Conservation (phyloP, 2,329 filamentous ascomycete species). For the Atkinsonella hypoxylon region DNA sequence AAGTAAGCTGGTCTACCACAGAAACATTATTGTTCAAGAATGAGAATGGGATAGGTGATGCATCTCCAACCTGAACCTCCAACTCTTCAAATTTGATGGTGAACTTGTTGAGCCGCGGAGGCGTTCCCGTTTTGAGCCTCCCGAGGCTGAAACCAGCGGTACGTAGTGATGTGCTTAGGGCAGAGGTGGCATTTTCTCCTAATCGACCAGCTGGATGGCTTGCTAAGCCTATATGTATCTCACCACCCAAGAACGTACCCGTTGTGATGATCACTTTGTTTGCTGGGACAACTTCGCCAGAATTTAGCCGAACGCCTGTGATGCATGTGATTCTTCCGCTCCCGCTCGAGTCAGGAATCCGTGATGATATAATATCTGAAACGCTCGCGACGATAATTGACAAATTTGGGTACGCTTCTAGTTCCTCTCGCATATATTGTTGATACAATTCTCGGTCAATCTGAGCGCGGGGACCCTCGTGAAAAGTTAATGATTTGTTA, state of each 20-base stretch:
- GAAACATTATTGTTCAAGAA: conserved; percentile 71
- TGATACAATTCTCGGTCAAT: conserved; percentile 88
- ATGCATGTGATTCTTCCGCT: conserved; percentile 54
- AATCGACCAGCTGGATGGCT: conserved; percentile 79
- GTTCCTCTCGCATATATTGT: conserved; percentile 79
- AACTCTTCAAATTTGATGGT: conserved; percentile 70
- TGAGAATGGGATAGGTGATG: conserved; percentile 81
- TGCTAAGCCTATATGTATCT: conserved; percentile 89
- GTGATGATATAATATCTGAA: conserved; percentile 67
- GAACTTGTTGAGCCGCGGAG: conserved; percentile 69
- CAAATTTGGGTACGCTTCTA: conserved; percentile 65
- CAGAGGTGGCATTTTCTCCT: conserved; percentile 86
- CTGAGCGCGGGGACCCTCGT: conserved; percentile 74
- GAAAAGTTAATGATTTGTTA: background rate
- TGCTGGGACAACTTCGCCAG: conserved; percentile 71
- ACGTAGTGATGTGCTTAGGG: conserved; percentile 77
- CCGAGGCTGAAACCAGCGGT: conserved; percentile 85
- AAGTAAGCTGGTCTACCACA: conserved; percentile 73
- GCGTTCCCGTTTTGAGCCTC: conserved; percentile 89
- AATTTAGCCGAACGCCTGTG: conserved; percentile 74
- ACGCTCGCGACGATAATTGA: conserved; percentile 78
- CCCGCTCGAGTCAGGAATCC: conserved; percentile 27
- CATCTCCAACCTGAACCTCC: conserved; percentile 66
- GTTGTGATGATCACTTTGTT: conserved; percentile 86
- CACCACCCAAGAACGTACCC: conserved; percentile 86